These are phyloP conservation scores for Mikania micrantha DNA, from an alignment of 129 eudicot species.

Conservation along the genomic window DNA sequence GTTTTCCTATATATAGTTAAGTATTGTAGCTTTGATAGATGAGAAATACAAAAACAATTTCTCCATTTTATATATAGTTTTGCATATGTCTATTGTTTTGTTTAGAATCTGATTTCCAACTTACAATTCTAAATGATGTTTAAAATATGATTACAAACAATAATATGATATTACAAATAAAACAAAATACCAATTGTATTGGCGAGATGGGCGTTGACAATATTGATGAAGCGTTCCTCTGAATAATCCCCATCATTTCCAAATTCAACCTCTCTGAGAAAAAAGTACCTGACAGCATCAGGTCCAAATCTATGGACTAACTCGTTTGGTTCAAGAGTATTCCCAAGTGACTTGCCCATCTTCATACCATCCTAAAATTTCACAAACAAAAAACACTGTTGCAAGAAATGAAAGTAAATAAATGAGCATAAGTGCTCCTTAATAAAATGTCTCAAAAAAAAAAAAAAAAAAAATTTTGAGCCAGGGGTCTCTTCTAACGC, in stretches of 20 bases:
- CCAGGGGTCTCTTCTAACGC: no score
- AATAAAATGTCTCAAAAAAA: no score
- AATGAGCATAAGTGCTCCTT: constrained; percentile 23
- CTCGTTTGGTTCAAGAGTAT: constrained; percentile 91
- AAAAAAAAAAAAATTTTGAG: no score
- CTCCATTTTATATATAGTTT: no score
- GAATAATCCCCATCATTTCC: constrained; percentile 98
- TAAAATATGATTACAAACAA: background rate
- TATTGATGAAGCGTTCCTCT: constrained; percentile 85
- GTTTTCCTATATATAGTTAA: no score
- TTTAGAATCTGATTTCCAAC: no score
- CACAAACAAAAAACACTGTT: constrained; percentile 46
- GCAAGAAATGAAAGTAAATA: constrained; percentile 45
- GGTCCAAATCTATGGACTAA: constrained; percentile 74
- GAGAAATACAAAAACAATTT: no score
- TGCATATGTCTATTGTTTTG: no score
- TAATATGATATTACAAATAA: background rate
- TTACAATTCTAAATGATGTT: background rate
- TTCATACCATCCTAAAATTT: constrained; percentile 99
- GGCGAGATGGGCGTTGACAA: constrained; percentile 91
- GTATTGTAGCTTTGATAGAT: no score
- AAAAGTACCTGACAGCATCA: constrained; percentile 94
- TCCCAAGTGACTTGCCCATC: constrained; percentile 97
- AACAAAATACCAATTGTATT: constrained; percentile 76
- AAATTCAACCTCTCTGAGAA: constrained; percentile 91